Evolutionary conservation across 441 rosid genomes (phyloP).

Genomic region (Populus hybrid): DNA sequence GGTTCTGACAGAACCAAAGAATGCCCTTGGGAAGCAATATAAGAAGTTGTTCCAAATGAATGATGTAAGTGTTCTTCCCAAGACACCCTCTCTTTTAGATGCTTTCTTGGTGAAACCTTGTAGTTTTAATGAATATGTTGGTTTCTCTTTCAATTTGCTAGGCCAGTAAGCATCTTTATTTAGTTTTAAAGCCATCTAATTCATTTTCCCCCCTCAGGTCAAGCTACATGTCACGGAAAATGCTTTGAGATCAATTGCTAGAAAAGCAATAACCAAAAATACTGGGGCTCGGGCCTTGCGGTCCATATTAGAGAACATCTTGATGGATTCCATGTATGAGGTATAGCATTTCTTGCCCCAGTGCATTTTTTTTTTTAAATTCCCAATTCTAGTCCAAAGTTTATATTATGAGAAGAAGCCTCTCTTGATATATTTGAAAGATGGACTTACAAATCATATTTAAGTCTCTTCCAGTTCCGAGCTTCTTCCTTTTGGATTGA

Average conservation of each 20-base stretch:
- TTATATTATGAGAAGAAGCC: neutral
- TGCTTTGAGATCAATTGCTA: conserved; percentile 79
- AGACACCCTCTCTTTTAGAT: conserved; percentile 7
- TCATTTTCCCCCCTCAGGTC: conserved; percentile 47
- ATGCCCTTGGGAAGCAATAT: conserved; percentile 96
- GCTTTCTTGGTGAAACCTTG: conserved; percentile 1
- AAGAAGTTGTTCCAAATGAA: conserved; percentile 91
- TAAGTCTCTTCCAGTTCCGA: neutral
- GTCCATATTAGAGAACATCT: conserved; percentile 74
- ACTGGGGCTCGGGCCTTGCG: conserved; percentile 95
- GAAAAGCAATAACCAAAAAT: conserved; percentile 80
- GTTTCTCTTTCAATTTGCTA: neutral
- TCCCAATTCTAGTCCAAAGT: too few relatives aligned
- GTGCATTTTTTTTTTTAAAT: neutral
- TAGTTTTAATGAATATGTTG: neutral
- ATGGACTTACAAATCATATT: neutral
- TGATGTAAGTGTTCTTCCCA: conserved; percentile 52
- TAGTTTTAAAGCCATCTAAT: neutral
- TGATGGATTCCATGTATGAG: conserved; percentile 99
- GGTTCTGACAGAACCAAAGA: conserved; percentile 95
- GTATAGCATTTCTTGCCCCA: conserved; percentile 31
- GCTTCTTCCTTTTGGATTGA: neutral
- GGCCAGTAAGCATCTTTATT: neutral
- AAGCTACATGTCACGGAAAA: conserved; percentile 74
- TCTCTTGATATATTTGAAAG: neutral